These are phyloP conservation scores for Chaetoceros tenuissimus DNA, from an alignment of 108 stramenopile genomes.

Conservation along the genomic window DNA sequence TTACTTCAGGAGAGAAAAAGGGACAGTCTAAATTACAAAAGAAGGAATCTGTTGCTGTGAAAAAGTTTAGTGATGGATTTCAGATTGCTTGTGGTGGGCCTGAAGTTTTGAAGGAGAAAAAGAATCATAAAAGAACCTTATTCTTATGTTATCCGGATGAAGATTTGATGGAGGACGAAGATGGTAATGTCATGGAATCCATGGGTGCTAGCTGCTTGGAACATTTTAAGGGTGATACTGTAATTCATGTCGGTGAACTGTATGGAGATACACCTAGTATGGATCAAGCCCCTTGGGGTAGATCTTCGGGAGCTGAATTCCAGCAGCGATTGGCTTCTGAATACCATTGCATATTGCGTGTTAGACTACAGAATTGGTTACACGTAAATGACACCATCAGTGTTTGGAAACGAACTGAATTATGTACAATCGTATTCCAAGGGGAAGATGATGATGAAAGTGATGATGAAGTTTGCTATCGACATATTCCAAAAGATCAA, in stretches of 20 bases:
- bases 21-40: not conserved
- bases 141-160: slow-evolving; percentile 89
- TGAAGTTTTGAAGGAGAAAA: slow-evolving; percentile 34
- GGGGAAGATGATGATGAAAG: slow-evolving; percentile 39
- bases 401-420: slow-evolving; percentile 82
- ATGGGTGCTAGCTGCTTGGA: slow-evolving; percentile 71
- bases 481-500: slow-evolving; percentile 72
- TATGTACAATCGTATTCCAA: slow-evolving; percentile 58
- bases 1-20: slow-evolving; percentile 11
- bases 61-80: slow-evolving; percentile 8
- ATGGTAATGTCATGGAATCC: slow-evolving; percentile 13
- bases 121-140: slow-evolving; percentile 38
- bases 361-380: slow-evolving; percentile 61
- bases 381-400: slow-evolving; percentile 70
- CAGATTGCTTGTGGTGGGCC: slow-evolving; percentile 55
- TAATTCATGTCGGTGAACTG: slow-evolving; percentile 88
- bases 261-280: slow-evolving; percentile 48
- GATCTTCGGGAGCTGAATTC: slow-evolving; percentile 68
- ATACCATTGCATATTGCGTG: slow-evolving; percentile 78
- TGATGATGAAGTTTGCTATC: slow-evolving; percentile 58
- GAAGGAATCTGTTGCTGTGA: not conserved
- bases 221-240: slow-evolving; percentile 52
- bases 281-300: slow-evolving; percentile 84
- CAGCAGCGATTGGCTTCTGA: slow-evolving; percentile 64
- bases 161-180: slow-evolving; percentile 14